Percentiles rank a stretch among this genome's conserved stretches.
Conservation (phyloP, 139 green algal species). For the Protoeuglena noctilucae region DNA sequence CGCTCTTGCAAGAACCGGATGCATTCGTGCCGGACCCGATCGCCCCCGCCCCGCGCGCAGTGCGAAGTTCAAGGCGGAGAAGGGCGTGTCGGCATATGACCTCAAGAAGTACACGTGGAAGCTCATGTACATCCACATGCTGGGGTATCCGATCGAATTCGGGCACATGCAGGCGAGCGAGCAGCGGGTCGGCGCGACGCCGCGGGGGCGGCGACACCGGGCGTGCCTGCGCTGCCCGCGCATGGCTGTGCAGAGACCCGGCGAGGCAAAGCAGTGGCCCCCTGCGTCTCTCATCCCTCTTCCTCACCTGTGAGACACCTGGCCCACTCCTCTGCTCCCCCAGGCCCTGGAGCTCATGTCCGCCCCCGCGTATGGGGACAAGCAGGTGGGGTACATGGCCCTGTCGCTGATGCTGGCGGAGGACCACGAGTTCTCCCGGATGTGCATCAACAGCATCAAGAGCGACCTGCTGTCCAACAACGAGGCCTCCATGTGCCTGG, state of each 20-base stretch:
- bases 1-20: constrained; percentile 4
- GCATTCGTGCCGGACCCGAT: constrained; percentile 2
- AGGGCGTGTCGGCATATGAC: constrained; percentile 58
- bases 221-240: too few species aligned
- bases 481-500: constrained; percentile 89
- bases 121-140: constrained; percentile 97
- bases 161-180: constrained; percentile 89
- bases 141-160: constrained; percentile 98
- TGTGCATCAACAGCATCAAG: constrained; percentile 91
- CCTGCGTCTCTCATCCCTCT: too few species aligned
- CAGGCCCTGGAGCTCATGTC: constrained; percentile 61
- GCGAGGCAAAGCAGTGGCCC: too few species aligned
- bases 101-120: constrained; percentile 99
- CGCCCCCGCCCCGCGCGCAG: background rate
- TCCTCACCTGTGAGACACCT: too few species aligned
- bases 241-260: too few species aligned
- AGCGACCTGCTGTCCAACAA: constrained; percentile 83
- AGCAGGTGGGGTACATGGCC: constrained; percentile 93
- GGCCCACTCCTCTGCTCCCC: too few species aligned
- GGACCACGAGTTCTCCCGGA: constrained; percentile 88
- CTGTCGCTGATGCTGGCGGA: constrained; percentile 78
- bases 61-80: constrained; percentile 7
- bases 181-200: too few species aligned
- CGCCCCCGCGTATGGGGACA: constrained; percentile 73
- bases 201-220: too few species aligned